Evolutionary conservation across 345 rosid genomes (phyloP).

Genomic region (Barbarea vulgaris): DNA sequence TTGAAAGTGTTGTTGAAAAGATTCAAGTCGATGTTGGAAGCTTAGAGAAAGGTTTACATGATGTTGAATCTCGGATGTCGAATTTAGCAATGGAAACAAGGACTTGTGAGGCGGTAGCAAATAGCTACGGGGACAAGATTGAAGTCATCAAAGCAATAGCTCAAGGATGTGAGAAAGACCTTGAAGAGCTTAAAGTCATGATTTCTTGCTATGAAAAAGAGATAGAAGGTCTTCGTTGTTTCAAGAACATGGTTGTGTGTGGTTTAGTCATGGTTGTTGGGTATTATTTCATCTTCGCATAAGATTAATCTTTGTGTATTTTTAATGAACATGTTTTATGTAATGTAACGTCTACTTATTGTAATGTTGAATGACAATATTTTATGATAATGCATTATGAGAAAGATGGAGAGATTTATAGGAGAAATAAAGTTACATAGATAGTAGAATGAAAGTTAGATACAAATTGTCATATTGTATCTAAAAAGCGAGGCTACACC

Average conservation of each 20-base stretch:
- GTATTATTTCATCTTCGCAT: not conserved
- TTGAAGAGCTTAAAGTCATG: not conserved
- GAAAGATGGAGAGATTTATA: too few relatives aligned
- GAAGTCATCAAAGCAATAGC: not conserved
- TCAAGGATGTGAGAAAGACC: not conserved
- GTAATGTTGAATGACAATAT: too few relatives aligned
- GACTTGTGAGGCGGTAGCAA: not conserved
- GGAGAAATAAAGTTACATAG: too few relatives aligned
- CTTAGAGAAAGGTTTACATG: not conserved
- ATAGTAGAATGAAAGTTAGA: too few relatives aligned
- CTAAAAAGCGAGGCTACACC: too few relatives aligned
- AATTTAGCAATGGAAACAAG: not conserved
- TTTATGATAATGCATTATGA: too few relatives aligned
- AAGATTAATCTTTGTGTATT: not conserved
- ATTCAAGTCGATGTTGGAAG: not conserved
- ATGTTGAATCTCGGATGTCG: not conserved
- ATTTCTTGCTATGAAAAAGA: not conserved
- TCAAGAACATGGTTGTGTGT: not conserved
- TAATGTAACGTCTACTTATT: too few relatives aligned
- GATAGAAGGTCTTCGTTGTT: not conserved
- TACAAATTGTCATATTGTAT: too few relatives aligned
- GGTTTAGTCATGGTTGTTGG: not conserved
- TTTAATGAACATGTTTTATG: too few relatives aligned
- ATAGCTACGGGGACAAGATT: not conserved
- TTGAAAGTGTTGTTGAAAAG: not conserved